Base-by-base conservation (phyloP, 352 stramenopile species). In the Phytophthora sp. region DNA sequence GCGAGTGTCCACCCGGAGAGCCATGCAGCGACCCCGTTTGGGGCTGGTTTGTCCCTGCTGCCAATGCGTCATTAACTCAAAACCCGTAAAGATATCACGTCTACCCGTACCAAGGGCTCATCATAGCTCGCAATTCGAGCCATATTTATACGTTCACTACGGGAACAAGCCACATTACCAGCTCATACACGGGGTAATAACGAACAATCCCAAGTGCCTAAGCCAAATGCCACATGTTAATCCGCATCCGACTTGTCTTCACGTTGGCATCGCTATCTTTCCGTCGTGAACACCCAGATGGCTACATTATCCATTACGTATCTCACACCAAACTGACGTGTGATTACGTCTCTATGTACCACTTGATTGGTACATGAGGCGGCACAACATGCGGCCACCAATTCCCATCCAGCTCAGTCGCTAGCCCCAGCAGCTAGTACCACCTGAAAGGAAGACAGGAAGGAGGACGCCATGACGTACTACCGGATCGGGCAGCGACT, bases 401-500 rank as follows among this genome's bases (percentile, higher is more conserved):
- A 72, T 67, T 66, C 41, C 23, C 21, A 29, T 29, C 39, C 39
- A n/a, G n/a, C n/a, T n/a, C n/a, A n/a, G n/a, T 47, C 11, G 41
- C 6, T 49, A 30, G 24, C 26, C 36, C 29, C 38, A 71, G 39
- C 56, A 61, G 29, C 55, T 59, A 59, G 15, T 38, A 50, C 31
- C 44, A 27, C 31, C 52, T 11, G 20, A n/a, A n/a, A 56, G 16
- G 49, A 20, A 54, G 26, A 27, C n/a, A 63, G 16, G 31, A 42
- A 71, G 50, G 51, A 56, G 38, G 13, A n/a, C 20, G 11, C 11
- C 68, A 92, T 92, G 83, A 70, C 83, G 69, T 92, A 87, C 76
- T 92, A 88, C 76, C 81, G 81, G 36, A 69, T 85, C 50, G 81
- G 79, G 11, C 73, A 81, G 67, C 77, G 79, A 20, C 67, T 92